phyloP scores from a whole-genome alignment of 352 stramenopile species.

The Pelagophyceae sp. region DNA sequence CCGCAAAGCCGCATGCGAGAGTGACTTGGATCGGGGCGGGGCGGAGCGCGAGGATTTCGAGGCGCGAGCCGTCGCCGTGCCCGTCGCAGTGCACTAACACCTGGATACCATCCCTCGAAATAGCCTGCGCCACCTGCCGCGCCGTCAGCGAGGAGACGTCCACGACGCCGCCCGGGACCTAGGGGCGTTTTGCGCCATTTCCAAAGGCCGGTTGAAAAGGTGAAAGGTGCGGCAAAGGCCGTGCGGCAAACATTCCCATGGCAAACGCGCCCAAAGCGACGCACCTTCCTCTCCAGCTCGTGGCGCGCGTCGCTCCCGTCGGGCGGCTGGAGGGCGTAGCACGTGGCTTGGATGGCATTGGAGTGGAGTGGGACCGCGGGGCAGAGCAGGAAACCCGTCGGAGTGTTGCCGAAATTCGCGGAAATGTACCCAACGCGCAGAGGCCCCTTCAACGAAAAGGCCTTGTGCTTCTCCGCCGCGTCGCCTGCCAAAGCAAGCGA shows the following conservation, averaged over 20 bases:
- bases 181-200: too few species aligned
- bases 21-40: slow-evolving; percentile 73
- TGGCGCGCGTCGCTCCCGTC: slow-evolving; percentile 66
- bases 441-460: neutral
- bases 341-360: slow-evolving; percentile 70
- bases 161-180: slow-evolving; percentile 3
- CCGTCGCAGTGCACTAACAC: slow-evolving; percentile 82
- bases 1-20: slow-evolving; percentile 64
- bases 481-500: slow-evolving; percentile 25
- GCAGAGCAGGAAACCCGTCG: slow-evolving; percentile 76
- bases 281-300: slow-evolving; percentile 65
- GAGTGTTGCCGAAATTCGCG: slow-evolving; percentile 79
- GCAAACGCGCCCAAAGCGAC: too few species aligned
- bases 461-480: neutral
- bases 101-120: slow-evolving; percentile 70
- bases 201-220: too few species aligned
- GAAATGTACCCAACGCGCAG: slow-evolving; percentile 74
- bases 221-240: too few species aligned
- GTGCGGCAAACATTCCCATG: too few species aligned
- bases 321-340: slow-evolving; percentile 64
- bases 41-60: slow-evolving; percentile 81
- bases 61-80: slow-evolving; percentile 77
- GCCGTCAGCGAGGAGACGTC: slow-evolving; percentile 59
- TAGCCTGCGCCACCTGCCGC: slow-evolving; percentile 52
- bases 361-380: slow-evolving; percentile 78